Percentiles rank a stretch among this genome's conserved stretches.
phyloP scores from a whole-genome alignment of 768 basidiomycete species.

The Harrya chromipes region DNA sequence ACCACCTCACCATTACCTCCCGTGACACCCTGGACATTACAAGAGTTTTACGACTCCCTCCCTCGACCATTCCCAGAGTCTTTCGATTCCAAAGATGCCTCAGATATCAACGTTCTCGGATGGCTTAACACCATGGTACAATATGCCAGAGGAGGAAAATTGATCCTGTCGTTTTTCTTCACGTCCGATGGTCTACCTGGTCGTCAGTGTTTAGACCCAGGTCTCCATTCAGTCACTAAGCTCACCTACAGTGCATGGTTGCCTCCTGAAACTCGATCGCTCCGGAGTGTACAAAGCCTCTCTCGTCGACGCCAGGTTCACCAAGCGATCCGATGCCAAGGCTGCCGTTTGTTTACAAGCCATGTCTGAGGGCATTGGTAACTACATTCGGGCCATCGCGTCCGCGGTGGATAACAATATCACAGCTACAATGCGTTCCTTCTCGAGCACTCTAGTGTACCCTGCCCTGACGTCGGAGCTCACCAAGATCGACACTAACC shows the following conservation, averaged over 20 bases:
- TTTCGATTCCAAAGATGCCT: constrained; percentile 42
- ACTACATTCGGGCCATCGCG: constrained; percentile 48
- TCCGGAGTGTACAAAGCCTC: constrained; percentile 52
- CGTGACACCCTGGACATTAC: constrained; percentile 39
- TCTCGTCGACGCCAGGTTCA: constrained; percentile 61
- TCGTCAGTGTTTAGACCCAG: constrained; percentile 37
- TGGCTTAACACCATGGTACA: constrained; percentile 54
- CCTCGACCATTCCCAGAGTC: constrained; percentile 61
- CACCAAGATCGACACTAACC: constrained; percentile 37
- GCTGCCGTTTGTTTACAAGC: constrained; percentile 64
- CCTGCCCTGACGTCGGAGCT: constrained; percentile 47
- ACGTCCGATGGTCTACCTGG: constrained; percentile 40
- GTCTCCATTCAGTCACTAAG: constrained; percentile 3
- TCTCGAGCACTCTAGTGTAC: constrained; percentile 44
- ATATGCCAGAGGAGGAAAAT: constrained; percentile 47
- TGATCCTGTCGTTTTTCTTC: constrained; percentile 44
- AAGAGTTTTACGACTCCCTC: constrained; percentile 60
- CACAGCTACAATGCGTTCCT: constrained; percentile 42
- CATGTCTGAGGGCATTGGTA: constrained; percentile 58
- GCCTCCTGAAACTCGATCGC: constrained; percentile 56
- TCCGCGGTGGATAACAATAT: constrained; percentile 45
- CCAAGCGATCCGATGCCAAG: constrained; percentile 64
- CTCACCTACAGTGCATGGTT: constrained; percentile 50
- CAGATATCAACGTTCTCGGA: constrained; percentile 52
- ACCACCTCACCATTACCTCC: constrained; percentile 6